phyloP scores from a whole-genome alignment of 2,329 filamentous ascomycete species.

The Xylariaceae sp. region DNA sequence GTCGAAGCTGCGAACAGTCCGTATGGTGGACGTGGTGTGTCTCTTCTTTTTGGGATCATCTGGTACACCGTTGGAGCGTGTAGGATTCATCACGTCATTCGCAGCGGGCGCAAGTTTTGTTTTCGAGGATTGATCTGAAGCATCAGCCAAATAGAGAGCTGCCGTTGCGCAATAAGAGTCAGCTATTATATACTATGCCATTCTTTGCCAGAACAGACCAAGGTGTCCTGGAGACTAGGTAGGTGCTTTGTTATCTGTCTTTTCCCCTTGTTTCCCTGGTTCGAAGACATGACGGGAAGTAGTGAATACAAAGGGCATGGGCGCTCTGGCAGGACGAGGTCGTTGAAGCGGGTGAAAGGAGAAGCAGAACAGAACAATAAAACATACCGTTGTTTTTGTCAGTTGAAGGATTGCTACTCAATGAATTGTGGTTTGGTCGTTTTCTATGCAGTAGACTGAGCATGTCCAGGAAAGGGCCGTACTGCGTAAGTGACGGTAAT shows the following conservation, averaged over 20 bases:
- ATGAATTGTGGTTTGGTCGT: conserved; percentile 13
- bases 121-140: conserved; percentile 21
- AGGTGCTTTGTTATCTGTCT: background rate
- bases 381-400: conserved; percentile 29
- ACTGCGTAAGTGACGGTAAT: background rate
- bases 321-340: background rate
- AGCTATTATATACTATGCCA: conserved; percentile 16
- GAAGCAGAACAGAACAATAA: conserved; percentile 6
- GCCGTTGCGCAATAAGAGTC: conserved; percentile 20
- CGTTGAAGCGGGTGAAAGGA: conserved; percentile 8
- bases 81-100: conserved; percentile 23
- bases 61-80: conserved; percentile 22
- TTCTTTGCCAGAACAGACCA: conserved; percentile 6
- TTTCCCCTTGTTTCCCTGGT: conserved; percentile 19
- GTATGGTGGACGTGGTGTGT: conserved; percentile 44
- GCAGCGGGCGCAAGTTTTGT: conserved; percentile 23
- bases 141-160: conserved; percentile 20
- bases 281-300: conserved; percentile 1
- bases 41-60: conserved; percentile 25
- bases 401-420: background rate
- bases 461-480: conserved; percentile 26
- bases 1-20: conserved; percentile 53
- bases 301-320: conserved; percentile 1
- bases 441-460: conserved; percentile 31
- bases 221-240: background rate